Evolutionary conservation across 2,329 filamentous ascomycete genomes (phyloP), one percentile per base, ranked within the genome.

Genomic region (Colletotrichum sp.): DNA sequence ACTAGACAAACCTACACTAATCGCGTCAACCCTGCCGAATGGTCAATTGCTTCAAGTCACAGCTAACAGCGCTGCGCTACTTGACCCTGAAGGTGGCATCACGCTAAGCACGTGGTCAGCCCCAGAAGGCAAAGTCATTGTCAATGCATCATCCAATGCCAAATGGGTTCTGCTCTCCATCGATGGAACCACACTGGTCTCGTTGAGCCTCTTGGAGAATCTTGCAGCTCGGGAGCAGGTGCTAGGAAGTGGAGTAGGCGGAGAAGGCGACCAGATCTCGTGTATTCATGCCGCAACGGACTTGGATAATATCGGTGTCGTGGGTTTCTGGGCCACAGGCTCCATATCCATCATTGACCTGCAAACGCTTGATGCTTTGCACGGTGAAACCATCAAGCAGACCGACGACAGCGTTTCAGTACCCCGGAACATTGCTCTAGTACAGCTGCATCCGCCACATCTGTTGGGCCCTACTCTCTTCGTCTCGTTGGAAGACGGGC

Each of bases 401-500:
- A 88, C 88, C 15, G 87, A 91, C 30, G 93, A 96, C 73, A 93
- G 92, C 59, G 90, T 94, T 9, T 95, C 95, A 1, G 93, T 98
- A 32, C 96, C 97, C 1, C 91, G 96, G 77, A 95, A 96, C 68
- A 90, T 98, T 32, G 91, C 93, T 0, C 89, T 98, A 9, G 93
- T 95, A 7, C 93, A 96, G 77, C 90, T 98, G 6, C 90, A 98
- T 60, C 93, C 93, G 16, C 88, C 89, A 8, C 80, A 85, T 9
- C 72, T 84, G 11, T 85, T 87, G 8, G 91, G 90, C 0, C 94
- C 95, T 1, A 98, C 94, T 0, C 88, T 99, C 0, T 94, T 99
- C 77, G 90, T 98, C 36, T 94, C 96, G 15, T 94, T 98, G 90
- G 95, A 98, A 64, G 96, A 98, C 84, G 97, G 97, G 6, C 95